Evolutionary conservation across 108 stramenopile species (phyloP).

Genomic region (Nitzschia palea): DNA sequence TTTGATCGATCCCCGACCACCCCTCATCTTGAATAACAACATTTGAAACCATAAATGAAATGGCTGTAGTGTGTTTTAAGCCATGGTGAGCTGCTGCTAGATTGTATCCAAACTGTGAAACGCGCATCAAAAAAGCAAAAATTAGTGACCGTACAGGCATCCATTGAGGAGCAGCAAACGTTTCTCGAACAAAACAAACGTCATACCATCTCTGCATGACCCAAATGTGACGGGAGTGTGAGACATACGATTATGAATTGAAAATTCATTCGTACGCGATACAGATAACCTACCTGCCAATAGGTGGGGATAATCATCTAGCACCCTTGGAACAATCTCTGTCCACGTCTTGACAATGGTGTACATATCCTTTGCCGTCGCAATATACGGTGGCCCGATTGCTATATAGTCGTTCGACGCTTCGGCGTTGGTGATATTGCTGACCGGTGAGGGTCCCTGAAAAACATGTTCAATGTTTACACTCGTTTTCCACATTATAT

Average conservation of each 20-base stretch:
- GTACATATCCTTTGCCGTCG: slow-evolving; percentile 61
- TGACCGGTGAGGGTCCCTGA: slow-evolving; percentile 42
- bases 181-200: too few relatives aligned
- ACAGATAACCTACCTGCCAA: too few relatives aligned
- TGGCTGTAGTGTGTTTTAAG: slow-evolving; percentile 55
- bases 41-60: slow-evolving; percentile 74
- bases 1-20: slow-evolving; percentile 52
- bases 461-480: slow-evolving; percentile 56
- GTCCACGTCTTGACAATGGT: slow-evolving; percentile 60
- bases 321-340: slow-evolving; percentile 65
- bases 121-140: too few relatives aligned
- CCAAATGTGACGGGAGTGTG: too few relatives aligned
- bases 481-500: slow-evolving; percentile 63
- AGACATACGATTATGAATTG: too few relatives aligned
- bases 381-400: slow-evolving; percentile 75
- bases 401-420: slow-evolving; percentile 51
- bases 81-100: slow-evolving; percentile 77
- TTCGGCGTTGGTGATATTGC: slow-evolving; percentile 43
- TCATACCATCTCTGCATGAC: too few relatives aligned
- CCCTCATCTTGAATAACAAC: slow-evolving; percentile 49
- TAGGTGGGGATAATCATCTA: too few relatives aligned
- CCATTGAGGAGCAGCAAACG: too few relatives aligned
- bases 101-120: slow-evolving; percentile 73
- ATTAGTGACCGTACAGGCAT: too few relatives aligned
- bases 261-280: too few relatives aligned